phyloP scores from a whole-genome alignment of 208 protist species.

The Novymonas esmeraldas region DNA sequence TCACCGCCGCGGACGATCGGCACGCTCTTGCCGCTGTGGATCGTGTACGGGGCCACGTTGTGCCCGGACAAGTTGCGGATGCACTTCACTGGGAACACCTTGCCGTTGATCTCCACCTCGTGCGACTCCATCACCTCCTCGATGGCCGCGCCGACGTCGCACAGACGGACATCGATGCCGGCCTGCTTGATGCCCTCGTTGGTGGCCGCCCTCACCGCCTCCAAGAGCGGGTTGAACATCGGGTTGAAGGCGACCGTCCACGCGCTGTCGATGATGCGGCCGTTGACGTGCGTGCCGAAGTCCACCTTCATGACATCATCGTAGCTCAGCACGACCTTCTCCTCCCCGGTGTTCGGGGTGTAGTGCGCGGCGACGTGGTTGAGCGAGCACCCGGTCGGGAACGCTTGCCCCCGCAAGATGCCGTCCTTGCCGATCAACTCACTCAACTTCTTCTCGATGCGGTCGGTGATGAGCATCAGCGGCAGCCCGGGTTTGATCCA shows the following conservation, averaged over 20 bases:
- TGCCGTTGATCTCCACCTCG: conserved; percentile 96
- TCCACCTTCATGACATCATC: conserved; percentile 99
- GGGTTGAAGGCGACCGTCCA: conserved; percentile 98
- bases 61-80: conserved; percentile 99
- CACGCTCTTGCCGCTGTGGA: conserved; percentile 99
- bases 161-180: conserved; percentile 96
- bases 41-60: conserved; percentile 96
- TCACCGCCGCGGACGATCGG: conserved; percentile 98
- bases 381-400: conserved; percentile 94
- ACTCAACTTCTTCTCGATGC: conserved; percentile 90
- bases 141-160: conserved; percentile 96
- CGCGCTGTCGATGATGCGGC: conserved; percentile 98
- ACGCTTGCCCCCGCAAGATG: conserved; percentile 88
- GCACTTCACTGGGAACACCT: conserved; percentile 94
- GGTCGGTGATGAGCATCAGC: conserved; percentile 93
- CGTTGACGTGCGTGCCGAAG: conserved; percentile 98
- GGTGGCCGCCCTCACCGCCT: conserved; percentile 97
- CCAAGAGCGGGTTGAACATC: conserved; percentile 95
- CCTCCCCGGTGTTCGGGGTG: conserved; percentile 97
- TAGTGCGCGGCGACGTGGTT: conserved; percentile 99
- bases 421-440: conserved; percentile 92
- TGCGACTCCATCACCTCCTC: conserved; percentile 98
- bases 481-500: conserved; percentile 94
- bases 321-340: conserved; percentile 92
- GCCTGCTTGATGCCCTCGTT: conserved; percentile 97